These are phyloP conservation scores for Parastagonospora avenae DNA, from an alignment of 2,329 filamentous ascomycete species.

Conservation along the genomic window DNA sequence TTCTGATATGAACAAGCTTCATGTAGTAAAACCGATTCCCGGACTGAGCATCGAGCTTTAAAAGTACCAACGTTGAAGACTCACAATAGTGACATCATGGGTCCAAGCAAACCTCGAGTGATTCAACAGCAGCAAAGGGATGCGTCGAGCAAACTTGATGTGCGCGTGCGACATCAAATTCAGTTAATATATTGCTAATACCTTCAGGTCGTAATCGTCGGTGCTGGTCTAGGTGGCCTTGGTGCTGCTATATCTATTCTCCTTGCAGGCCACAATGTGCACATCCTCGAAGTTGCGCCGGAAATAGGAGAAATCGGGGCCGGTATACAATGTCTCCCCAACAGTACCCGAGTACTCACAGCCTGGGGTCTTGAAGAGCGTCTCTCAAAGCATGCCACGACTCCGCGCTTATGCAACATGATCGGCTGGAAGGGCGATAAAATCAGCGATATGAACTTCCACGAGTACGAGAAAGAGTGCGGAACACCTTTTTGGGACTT, in stretches of 20 bases:
- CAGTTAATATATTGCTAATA: background rate
- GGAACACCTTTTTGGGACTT: constrained; percentile 60
- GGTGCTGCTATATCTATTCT: constrained; percentile 56
- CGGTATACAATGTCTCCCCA: constrained; percentile 58
- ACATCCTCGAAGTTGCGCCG: constrained; percentile 55
- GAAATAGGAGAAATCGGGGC: constrained; percentile 58
- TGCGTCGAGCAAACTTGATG: constrained; percentile 31
- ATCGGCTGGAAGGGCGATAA: constrained; percentile 59
- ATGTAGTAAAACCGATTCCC: background rate
- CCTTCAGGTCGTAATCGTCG: constrained; percentile 54
- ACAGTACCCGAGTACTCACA: constrained; percentile 54
- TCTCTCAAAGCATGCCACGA: constrained; percentile 51
- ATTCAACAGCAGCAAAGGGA: constrained; percentile 34
- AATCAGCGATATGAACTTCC: constrained; percentile 57
- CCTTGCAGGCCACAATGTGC: constrained; percentile 55
- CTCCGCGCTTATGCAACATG: constrained; percentile 53
- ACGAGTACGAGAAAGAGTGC: constrained; percentile 42
- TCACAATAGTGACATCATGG: constrained; percentile 28
- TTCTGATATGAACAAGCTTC: too few relatives aligned
- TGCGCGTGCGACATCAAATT: constrained; percentile 7
- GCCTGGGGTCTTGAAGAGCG: constrained; percentile 55
- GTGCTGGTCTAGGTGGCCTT: constrained; percentile 62
- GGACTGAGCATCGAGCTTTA: background rate
- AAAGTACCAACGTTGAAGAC: background rate
- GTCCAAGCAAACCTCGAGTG: constrained; percentile 28